Conservation (phyloP, 23 red algal species). For the Gracilariopsis chorda region DNA sequence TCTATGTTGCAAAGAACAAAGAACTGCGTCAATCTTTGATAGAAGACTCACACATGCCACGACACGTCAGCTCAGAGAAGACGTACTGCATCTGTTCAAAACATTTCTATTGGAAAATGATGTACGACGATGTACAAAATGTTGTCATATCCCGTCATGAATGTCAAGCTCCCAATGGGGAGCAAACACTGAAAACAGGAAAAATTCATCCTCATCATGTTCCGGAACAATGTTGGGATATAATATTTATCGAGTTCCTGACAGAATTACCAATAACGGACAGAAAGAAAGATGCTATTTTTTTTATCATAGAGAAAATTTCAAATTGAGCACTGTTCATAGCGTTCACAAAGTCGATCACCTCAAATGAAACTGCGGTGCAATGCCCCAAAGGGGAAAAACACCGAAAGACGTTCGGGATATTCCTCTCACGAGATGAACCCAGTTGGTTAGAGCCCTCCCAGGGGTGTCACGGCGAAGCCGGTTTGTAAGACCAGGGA, state of each 20-base stretch:
- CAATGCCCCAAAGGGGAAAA: no score
- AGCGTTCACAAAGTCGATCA: neutral
- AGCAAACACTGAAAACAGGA: neutral
- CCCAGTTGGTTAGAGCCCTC: no score
- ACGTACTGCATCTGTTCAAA: neutral
- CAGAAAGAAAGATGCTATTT: neutral
- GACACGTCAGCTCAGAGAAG: constrained; percentile 5
- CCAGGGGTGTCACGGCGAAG: no score
- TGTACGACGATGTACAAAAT: constrained; percentile 20
- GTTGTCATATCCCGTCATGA: neutral
- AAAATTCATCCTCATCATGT: constrained; percentile 13
- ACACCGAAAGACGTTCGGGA: no score
- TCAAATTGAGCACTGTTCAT: constrained; percentile 40
- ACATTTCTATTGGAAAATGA: constrained; percentile 39
- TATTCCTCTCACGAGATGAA: no score
- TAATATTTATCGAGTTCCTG: constrained; percentile 23
- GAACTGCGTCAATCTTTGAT: neutral
- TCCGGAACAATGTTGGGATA: neutral
- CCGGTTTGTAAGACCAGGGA: no score
- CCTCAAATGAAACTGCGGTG: constrained; percentile 1
- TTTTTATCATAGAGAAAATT: constrained; percentile 39
- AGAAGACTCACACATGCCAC: neutral
- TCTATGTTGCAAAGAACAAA: neutral
- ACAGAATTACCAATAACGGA: neutral
- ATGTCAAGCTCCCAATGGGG: neutral